phyloP scores from a whole-genome alignment of 2,329 filamentous ascomycete species.

The Bipolaris bicolor region DNA sequence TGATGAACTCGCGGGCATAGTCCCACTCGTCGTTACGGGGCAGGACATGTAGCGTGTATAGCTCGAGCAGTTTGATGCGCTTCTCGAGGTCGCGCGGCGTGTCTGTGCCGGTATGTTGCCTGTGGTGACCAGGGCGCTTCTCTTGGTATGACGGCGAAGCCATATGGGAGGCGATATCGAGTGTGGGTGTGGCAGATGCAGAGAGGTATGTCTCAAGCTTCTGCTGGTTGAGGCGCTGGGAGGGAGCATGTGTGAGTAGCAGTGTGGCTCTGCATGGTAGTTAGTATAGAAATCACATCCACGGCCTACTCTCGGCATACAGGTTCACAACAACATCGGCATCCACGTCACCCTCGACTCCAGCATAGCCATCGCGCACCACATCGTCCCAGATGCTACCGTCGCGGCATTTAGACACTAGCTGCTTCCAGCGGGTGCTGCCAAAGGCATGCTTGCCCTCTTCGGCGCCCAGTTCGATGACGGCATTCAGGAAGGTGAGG shows the following conservation, averaged over 20 bases:
- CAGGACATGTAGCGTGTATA: conserved; percentile 95
- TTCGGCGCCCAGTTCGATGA: conserved; percentile 85
- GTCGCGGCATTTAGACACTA: conserved; percentile 84
- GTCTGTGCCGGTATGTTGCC: conserved; percentile 67
- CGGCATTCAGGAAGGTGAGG: conserved; percentile 87
- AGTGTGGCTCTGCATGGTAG: conserved; percentile 73
- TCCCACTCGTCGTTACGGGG: conserved; percentile 95
- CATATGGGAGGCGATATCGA: conserved; percentile 73
- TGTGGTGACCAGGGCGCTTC: conserved; percentile 39
- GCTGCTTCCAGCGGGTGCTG: conserved; percentile 78
- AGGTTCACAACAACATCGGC: conserved; percentile 91
- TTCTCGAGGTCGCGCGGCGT: conserved; percentile 84
- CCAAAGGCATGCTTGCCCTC: conserved; percentile 92
- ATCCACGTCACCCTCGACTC: conserved; percentile 87
- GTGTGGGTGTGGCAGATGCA: conserved; percentile 71
- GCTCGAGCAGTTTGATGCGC: conserved; percentile 87
- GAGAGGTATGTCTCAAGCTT: conserved; percentile 89
- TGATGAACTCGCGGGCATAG: conserved; percentile 90
- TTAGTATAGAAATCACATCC: conserved; percentile 6
- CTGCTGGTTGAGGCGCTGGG: conserved; percentile 83
- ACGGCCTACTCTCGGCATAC: conserved; percentile 56
- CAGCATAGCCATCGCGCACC: conserved; percentile 83
- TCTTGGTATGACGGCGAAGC: conserved; percentile 50
- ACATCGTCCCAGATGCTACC: conserved; percentile 96
- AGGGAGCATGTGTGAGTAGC: conserved; percentile 84